phyloP scores from a whole-genome alignment of 179 eudicot genomes.

The Silene coronaria region DNA sequence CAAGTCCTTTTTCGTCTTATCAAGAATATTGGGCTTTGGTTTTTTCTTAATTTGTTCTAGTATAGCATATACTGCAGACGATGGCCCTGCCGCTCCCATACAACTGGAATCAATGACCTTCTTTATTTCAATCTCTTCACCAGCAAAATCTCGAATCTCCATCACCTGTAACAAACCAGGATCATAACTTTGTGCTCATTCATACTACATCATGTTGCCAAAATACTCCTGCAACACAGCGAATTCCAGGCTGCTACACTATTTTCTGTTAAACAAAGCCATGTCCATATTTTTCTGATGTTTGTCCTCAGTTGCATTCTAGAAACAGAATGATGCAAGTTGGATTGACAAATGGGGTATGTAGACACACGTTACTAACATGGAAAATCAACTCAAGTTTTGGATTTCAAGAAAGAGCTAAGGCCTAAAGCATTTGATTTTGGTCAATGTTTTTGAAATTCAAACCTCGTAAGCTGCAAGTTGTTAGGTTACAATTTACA shows the following conservation, averaged over 20 bases:
- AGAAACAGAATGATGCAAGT: too few relatives aligned
- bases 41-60: conserved; percentile 92
- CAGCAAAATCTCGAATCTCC: conserved; percentile 88
- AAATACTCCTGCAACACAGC: neutral
- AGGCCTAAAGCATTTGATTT: neutral
- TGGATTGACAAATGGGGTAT: too few relatives aligned
- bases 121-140: conserved; percentile 70
- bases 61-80: conserved; percentile 79
- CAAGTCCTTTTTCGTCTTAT: conserved; percentile 98
- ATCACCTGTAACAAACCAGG: conserved; percentile 41
- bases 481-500: neutral
- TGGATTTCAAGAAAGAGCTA: neutral
- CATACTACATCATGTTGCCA: neutral
- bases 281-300: neutral
- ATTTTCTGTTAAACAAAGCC: neutral
- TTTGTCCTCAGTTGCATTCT: neutral
- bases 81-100: conserved; percentile 50
- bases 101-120: conserved; percentile 62
- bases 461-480: neutral
- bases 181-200: neutral
- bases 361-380: neutral
- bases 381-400: neutral
- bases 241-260: neutral
- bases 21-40: conserved; percentile 82
- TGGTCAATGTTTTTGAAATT: neutral